Base-by-base conservation (phyloP, 139 green algal genomes). In the Picocystis salinarum region DNA sequence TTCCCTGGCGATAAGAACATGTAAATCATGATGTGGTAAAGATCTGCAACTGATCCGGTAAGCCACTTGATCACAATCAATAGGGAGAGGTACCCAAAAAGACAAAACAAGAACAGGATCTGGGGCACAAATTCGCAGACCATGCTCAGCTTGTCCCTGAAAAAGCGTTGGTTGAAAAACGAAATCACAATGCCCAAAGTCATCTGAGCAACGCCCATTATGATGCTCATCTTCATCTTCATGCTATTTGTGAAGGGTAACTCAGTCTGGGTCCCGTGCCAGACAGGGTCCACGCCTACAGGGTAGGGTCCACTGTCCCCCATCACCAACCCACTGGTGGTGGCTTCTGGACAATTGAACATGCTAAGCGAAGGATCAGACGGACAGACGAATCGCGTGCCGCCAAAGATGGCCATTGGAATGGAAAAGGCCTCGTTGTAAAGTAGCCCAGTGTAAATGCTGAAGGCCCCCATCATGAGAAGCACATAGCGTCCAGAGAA, bases 351-450 rank as follows among this genome's bases (percentile, higher is more conserved):
- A n/a, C n/a, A n/a, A 22, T 6, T 42, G 36, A n/a, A 9, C 7
- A 28, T 28, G 36, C 6, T 42, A 20, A 28, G 36, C 6, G 36
- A 42, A 6, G 36, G 36, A 22, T 42, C 36, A 33, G 18, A 31
- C 13, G 44, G 23, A 31, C 58, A 73, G 4, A 46, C 34, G 33
- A 56, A 73, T 17, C 46, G 44, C 6, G 46, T 54, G 4, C 27
- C 36, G 1, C 85, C 87, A 55, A 91, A 90, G 27, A 93, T 50
- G 2, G 53, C 64, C 56, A 86, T 88, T 17, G 82, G 73, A 33
- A 95, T 83, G 45, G 83, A 92, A 69, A 98, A 98, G 50, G 75
- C 79, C 66, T 98, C 87, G 60, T 98, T 98, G 75, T 98, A 98
- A 23, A 98, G 52, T 4, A 85, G 34, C 10, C 87, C 87, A 10